A percentile compares a stretch with the other conserved stretches of the same genome.
Conservation (phyloP, 441 rosid species). For the Theobroma grandiflorum region DNA sequence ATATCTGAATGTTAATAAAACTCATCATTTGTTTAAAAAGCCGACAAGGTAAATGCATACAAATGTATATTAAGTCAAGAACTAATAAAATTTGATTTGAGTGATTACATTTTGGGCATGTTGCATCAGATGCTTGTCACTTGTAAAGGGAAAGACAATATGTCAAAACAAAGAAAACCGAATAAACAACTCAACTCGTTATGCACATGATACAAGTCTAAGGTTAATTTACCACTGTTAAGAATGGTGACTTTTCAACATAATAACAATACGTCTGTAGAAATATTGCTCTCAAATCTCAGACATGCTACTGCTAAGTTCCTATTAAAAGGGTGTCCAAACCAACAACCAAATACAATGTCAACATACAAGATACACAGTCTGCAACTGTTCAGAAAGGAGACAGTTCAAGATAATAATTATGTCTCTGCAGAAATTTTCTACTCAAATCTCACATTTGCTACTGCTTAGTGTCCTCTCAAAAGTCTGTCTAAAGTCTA, state of each 20-base stretch:
- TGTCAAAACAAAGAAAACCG: conserved; percentile 12
- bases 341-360: not conserved
- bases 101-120: conserved; percentile 7
- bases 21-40: not conserved
- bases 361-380: not conserved
- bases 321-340: not conserved
- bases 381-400: not conserved
- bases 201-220: not conserved
- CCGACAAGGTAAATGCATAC: conserved; percentile 4
- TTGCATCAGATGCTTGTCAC: not conserved
- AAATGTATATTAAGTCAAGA: conserved; percentile 3
- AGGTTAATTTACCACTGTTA: not conserved
- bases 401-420: not conserved
- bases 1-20: not conserved
- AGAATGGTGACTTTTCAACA: not conserved
- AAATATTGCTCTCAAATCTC: conserved; percentile 12
- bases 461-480: not conserved
- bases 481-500: conserved; percentile 4
- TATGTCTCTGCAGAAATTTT: not conserved
- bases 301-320: not conserved
- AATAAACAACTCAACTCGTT: conserved; percentile 11
- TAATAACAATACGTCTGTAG: not conserved
- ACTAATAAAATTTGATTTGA: not conserved
- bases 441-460: conserved; percentile 15
- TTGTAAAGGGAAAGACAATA: conserved; percentile 7